Percentiles rank a stretch among this genome's conserved stretches.
phyloP scores from a whole-genome alignment of 257 asterid genomes.

The Prunella vulgaris region DNA sequence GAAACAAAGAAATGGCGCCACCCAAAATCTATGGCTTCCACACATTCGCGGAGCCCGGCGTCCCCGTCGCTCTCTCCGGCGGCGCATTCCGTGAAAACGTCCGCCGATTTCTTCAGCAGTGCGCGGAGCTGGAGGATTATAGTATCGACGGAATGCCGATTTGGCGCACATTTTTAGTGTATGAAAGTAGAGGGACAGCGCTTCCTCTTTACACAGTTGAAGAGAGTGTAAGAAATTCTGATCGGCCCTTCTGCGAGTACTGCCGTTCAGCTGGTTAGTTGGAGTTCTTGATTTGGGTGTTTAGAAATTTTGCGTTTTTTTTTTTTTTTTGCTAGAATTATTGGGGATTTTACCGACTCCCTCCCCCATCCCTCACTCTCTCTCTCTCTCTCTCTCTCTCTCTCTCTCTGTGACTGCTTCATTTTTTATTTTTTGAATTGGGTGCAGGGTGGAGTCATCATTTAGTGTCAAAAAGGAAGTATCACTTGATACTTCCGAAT shows the following conservation, averaged over 20 bases:
- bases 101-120: constrained; percentile 54
- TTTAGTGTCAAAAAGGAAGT: constrained; percentile 75
- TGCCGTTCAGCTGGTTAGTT: constrained; percentile 70
- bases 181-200: constrained; percentile 52
- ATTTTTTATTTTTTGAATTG: background rate
- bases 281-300: background rate
- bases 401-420: no score
- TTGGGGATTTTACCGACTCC: constrained; percentile 2
- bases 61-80: constrained; percentile 29
- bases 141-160: constrained; percentile 52
- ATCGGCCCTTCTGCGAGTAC: constrained; percentile 59
- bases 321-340: background rate
- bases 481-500: constrained; percentile 82
- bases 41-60: constrained; percentile 56
- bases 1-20: constrained; percentile 31
- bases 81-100: constrained; percentile 75
- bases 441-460: constrained; percentile 86
- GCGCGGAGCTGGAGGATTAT: constrained; percentile 54
- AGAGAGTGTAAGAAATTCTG: constrained; percentile 52
- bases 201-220: constrained; percentile 77
- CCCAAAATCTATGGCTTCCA: constrained; percentile 55
- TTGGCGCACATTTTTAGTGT: constrained; percentile 68
- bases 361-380: background rate
- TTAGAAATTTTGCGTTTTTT: background rate
- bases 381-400: background rate